Evolutionary conservation across 1,139 yeast species (phyloP).

Genomic region (Hansenula sp.): DNA sequence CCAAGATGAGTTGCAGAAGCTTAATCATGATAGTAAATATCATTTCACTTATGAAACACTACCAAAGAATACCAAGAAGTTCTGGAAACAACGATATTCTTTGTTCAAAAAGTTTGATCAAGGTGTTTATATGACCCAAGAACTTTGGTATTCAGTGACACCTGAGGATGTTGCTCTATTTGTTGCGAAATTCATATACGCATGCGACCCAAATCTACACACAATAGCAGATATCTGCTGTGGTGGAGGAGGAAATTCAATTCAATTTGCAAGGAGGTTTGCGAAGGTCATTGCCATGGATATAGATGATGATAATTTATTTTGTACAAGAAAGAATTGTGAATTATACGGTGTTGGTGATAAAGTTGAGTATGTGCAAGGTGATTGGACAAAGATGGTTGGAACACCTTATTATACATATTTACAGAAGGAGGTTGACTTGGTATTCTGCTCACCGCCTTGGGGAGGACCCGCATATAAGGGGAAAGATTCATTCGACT

Average conservation of each 20-base stretch:
- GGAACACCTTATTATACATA: conserved; percentile 22
- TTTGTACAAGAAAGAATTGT: conserved; percentile 73
- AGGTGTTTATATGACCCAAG: conserved; percentile 70
- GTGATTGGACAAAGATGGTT: conserved; percentile 52
- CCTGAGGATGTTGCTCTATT: conserved; percentile 73
- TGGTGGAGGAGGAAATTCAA: conserved; percentile 95
- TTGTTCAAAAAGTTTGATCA: conserved; percentile 62
- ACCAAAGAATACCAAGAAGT: conserved; percentile 32
- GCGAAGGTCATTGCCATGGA: conserved; percentile 67
- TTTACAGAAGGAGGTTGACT: conserved; percentile 41
- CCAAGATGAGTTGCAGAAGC: not conserved
- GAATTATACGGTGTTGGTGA: conserved; percentile 58
- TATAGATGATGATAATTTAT: conserved; percentile 51
- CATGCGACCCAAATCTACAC: conserved; percentile 45
- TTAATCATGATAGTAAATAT: not conserved
- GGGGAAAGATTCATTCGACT: conserved; percentile 41
- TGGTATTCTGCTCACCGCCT: conserved; percentile 85
- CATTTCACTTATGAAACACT: conserved; percentile 2
- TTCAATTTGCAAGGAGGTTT: conserved; percentile 69
- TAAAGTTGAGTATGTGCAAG: conserved; percentile 43
- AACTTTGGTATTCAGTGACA: conserved; percentile 89
- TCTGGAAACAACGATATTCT: conserved; percentile 56
- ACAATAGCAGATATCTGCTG: conserved; percentile 69
- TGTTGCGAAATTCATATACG: conserved; percentile 52
- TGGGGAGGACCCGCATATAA: conserved; percentile 92